phyloP scores from a whole-genome alignment of 2,329 filamentous ascomycete genomes.

The Neocatenulostroma microsporum region DNA sequence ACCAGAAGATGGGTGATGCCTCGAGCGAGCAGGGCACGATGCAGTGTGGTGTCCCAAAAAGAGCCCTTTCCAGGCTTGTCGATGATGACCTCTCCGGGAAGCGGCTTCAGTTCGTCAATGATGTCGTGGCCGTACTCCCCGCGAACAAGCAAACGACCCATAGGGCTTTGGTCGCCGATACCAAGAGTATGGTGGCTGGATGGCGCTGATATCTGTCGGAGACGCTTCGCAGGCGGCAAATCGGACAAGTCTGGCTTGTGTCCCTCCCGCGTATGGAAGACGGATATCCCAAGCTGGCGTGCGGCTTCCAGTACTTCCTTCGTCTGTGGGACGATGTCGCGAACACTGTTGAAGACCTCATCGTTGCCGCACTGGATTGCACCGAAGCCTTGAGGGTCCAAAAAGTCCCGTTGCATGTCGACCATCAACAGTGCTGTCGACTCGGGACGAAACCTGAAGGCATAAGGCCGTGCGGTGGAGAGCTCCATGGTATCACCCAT shows the following conservation, averaged over 20 bases:
- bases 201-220: slow-evolving; percentile 42
- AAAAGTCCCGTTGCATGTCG: slow-evolving; percentile 47
- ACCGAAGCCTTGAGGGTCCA: slow-evolving; percentile 44
- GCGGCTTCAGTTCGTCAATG: slow-evolving; percentile 46
- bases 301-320: slow-evolving; percentile 35
- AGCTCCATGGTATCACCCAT: slow-evolving; percentile 31
- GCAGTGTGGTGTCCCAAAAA: slow-evolving; percentile 51
- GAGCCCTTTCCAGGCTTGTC: slow-evolving; percentile 54
- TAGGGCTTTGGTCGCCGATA: slow-evolving; percentile 47
- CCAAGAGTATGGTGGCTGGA: slow-evolving; percentile 38
- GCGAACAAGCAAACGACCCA: slow-evolving; percentile 47
- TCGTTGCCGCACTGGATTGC: slow-evolving; percentile 41
- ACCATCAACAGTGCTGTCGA: slow-evolving; percentile 45
- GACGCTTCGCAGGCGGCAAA: slow-evolving; percentile 44
- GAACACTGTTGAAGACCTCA: slow-evolving; percentile 24
- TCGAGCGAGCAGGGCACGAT: slow-evolving; percentile 46
- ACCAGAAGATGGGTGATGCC: slow-evolving; percentile 53
- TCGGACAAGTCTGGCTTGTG: slow-evolving; percentile 47
- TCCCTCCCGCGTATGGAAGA: slow-evolving; percentile 46
- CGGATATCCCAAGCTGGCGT: slow-evolving; percentile 36
- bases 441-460: slow-evolving; percentile 40
- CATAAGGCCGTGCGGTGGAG: slow-evolving; percentile 36
- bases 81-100: slow-evolving; percentile 47
- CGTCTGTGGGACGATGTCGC: slow-evolving; percentile 21
- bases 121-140: slow-evolving; percentile 51